These are phyloP conservation scores for Elongisporangium undulatum DNA, from an alignment of 352 stramenopile species.

Conservation along the genomic window DNA sequence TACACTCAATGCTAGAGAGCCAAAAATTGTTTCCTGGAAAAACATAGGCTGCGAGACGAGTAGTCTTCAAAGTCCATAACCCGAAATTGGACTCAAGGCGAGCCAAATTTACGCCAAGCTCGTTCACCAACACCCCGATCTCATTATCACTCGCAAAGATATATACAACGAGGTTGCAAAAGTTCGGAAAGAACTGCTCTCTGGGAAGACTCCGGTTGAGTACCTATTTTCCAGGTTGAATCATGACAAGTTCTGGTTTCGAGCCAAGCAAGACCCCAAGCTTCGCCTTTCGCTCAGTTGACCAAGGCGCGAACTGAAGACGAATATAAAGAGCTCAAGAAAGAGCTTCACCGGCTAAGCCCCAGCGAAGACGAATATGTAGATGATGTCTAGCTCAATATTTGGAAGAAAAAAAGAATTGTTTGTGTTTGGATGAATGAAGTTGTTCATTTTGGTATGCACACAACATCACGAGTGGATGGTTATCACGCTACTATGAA, in stretches of 20 bases:
- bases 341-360: too few species aligned
- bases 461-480: constrained; percentile 1
- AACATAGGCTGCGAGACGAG: too few species aligned
- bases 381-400: too few species aligned
- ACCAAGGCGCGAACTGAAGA: too few species aligned
- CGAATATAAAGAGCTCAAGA: too few species aligned
- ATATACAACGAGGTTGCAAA: constrained; percentile 6
- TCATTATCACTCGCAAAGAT: neutral
- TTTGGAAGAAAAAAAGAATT: too few species aligned
- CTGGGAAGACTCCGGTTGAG: constrained; percentile 2
- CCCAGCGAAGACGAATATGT: too few species aligned
- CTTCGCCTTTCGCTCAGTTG: neutral
- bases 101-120: constrained; percentile 1
- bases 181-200: neutral
- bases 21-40: too few species aligned
- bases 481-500: neutral
- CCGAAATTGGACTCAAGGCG: constrained; percentile 4
- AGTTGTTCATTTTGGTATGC: constrained; percentile 2
- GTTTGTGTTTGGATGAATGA: too few species aligned
- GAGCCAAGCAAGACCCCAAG: constrained; percentile 1
- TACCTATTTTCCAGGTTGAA: constrained; percentile 1
- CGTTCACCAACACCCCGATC: neutral
- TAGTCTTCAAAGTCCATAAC: too few species aligned
- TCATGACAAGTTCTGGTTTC: neutral
- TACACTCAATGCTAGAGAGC: too few species aligned